Evolutionary conservation across 176 grass and related monocot species (phyloP).

Genomic region (Lolium multiflorum): DNA sequence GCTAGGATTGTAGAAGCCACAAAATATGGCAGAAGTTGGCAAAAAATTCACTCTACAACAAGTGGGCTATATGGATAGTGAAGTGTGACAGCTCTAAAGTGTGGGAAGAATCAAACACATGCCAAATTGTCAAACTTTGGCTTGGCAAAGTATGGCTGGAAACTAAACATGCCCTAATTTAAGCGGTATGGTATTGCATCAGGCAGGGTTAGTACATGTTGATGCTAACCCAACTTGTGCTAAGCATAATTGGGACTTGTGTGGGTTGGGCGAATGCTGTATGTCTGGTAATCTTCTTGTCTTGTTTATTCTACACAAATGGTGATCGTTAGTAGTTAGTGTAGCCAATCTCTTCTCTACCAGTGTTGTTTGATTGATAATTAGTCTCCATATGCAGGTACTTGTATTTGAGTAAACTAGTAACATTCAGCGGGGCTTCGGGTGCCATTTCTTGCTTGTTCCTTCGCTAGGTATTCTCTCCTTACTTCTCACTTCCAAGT

Average conservation of each 20-base stretch:
- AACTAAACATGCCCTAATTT: no score
- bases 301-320: constrained; percentile 8
- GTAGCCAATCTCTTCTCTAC: not conserved
- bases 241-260: constrained; percentile 61
- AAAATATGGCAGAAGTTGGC: no score
- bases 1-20: no score
- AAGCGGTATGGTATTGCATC: not conserved
- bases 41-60: no score
- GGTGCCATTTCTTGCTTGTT: constrained; percentile 73
- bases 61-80: no score
- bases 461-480: constrained; percentile 73
- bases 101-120: no score
- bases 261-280: constrained; percentile 76
- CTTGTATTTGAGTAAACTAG: constrained; percentile 90
- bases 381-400: constrained; percentile 60
- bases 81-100: no score
- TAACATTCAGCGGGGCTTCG: constrained; percentile 59
- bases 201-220: constrained; percentile 29
- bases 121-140: no score
- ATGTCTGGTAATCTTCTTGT: constrained; percentile 73
- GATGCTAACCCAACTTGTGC: constrained; percentile 43
- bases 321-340: not conserved
- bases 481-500: not conserved
- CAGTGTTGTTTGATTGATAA: constrained; percentile 38
- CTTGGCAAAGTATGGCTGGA: no score